These are phyloP conservation scores for Moniliella sp. DNA, from an alignment of 1,284 basidiomycete genomes.

Conservation along the genomic window DNA sequence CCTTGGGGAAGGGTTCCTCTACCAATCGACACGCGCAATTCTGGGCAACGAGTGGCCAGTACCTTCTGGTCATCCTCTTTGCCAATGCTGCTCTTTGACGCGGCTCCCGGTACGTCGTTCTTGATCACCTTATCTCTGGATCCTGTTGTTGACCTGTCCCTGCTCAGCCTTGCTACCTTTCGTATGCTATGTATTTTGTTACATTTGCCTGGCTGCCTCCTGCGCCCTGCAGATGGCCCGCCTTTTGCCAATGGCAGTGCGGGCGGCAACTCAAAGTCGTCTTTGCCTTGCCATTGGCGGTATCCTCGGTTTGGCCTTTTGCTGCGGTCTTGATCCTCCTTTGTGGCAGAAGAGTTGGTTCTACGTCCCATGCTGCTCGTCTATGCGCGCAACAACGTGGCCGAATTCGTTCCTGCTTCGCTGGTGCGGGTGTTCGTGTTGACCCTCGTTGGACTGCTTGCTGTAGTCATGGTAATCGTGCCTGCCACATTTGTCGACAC, in stretches of 20 bases:
- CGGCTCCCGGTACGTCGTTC: conserved; percentile 47
- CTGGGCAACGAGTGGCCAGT: conserved; percentile 70
- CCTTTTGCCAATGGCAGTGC: conserved; percentile 1
- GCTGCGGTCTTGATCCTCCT: conserved; percentile 57
- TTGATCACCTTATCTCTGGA: not conserved
- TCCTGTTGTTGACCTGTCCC: not conserved
- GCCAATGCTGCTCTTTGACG: conserved; percentile 75
- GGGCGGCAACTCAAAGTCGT: conserved; percentile 39
- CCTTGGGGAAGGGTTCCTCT: conserved; percentile 63
- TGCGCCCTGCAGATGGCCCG: too few species aligned
- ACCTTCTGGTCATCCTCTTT: conserved; percentile 62
- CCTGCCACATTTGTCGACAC: conserved; percentile 42
- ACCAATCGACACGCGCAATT: conserved; percentile 54
- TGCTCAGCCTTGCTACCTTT: conserved; percentile 44
- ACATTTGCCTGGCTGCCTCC: conserved; percentile 1
- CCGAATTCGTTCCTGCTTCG: conserved; percentile 34
- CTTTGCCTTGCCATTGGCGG: conserved; percentile 55
- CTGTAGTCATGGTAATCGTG: conserved; percentile 50
- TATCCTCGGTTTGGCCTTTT: conserved; percentile 88
- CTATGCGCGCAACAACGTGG: not conserved
- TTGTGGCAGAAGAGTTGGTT: conserved; percentile 72
- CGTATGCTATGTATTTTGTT: conserved; percentile 53
- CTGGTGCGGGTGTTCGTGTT: conserved; percentile 44
- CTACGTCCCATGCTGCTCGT: conserved; percentile 39
- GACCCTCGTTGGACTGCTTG: conserved; percentile 43